Percentiles rank a stretch among this genome's conserved stretches.
Evolutionary conservation across 179 eudicot species (phyloP).

Genomic region (Camellia oleifera): DNA sequence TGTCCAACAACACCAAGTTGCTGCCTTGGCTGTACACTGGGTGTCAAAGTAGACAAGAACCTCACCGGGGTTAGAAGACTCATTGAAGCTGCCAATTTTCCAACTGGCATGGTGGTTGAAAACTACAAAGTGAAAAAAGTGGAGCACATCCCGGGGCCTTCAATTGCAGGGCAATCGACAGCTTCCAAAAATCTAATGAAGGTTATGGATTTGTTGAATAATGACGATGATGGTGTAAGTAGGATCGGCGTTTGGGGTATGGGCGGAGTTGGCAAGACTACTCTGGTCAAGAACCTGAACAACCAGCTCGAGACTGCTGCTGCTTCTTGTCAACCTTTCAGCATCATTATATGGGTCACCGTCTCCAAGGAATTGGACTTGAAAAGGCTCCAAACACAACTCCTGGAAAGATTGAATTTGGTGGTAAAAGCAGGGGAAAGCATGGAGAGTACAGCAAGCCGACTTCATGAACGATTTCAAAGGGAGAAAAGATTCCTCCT

Average conservation of each 20-base stretch:
- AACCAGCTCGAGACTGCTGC: not conserved
- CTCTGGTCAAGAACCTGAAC: constrained; percentile 14
- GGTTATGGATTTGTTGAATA: constrained; percentile 6
- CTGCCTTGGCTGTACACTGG: not conserved
- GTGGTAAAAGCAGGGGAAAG: not conserved
- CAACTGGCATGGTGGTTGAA: constrained; percentile 8
- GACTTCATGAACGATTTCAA: constrained; percentile 5
- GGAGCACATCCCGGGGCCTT: constrained; percentile 13
- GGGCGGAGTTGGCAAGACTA: constrained; percentile 21
- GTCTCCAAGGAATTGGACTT: constrained; percentile 5
- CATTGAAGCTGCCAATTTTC: not conserved
- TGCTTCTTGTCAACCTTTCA: not conserved
- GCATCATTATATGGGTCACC: constrained; percentile 17
- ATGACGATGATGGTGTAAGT: not conserved
- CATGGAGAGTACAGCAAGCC: constrained; percentile 6
- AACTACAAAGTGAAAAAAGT: not conserved
- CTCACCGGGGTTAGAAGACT: constrained; percentile 3
- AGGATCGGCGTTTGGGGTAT: constrained; percentile 18
- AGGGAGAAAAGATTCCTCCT: constrained; percentile 3
- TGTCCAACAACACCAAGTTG: not conserved
- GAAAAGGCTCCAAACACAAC: constrained; percentile 12
- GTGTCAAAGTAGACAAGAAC: constrained; percentile 10
- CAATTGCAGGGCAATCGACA: not conserved
- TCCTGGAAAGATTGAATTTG: constrained; percentile 2
- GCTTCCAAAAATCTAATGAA: constrained; percentile 8